Base-by-base conservation (phyloP, 768 basidiomycete genomes). In the Agaricus bisporus region DNA sequence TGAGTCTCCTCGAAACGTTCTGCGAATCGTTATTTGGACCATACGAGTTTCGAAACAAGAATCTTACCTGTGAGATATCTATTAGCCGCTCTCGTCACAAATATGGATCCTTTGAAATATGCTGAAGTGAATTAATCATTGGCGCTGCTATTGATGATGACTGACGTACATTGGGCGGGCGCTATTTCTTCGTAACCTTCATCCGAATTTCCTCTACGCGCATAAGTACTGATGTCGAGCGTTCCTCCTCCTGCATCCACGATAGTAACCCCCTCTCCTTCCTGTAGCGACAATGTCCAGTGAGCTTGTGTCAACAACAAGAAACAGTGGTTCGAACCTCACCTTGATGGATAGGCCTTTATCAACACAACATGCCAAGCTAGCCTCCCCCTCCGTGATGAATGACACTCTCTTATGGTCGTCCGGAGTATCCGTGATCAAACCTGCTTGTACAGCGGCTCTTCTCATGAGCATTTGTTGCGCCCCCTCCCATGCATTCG, bases 231-330 rank as follows among this genome's bases (percentile, higher is more conserved):
- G 43, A 83, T 67, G 54, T 83, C 81, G 17, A 83, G 66, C 0
- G 80, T 83, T 17, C 80, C 82, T 50, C 80, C 79, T 5, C 82
- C 81, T 3, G 80, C 79, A 56, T 83, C 81, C 15, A 82, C 73
- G 32, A 83, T 66, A 51, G 79, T 67, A 4, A 81, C 64, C 2
- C 74, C 76, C 38, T 77, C 59, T 18, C 73, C 71, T 10, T 61
- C 60, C 77, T 79, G 47, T 7, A 46, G 22, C 22, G 22, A 29
- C 6, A 14, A 14, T 39, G 3, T 17, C 37, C 32, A 35, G 35
- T 37, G n/a, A 38, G 25, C n/a, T 2, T 22, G 18, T 37, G 18
- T 17, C 14, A 14, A 25, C 2, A 7, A 25, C 26, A 32, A 47
- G 12, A 9, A 3, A 51, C 22, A 36, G 26, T n/a, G 4, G 36